Conservation (phyloP, 768 basidiomycete species). For the Mrakia gelida region DNA sequence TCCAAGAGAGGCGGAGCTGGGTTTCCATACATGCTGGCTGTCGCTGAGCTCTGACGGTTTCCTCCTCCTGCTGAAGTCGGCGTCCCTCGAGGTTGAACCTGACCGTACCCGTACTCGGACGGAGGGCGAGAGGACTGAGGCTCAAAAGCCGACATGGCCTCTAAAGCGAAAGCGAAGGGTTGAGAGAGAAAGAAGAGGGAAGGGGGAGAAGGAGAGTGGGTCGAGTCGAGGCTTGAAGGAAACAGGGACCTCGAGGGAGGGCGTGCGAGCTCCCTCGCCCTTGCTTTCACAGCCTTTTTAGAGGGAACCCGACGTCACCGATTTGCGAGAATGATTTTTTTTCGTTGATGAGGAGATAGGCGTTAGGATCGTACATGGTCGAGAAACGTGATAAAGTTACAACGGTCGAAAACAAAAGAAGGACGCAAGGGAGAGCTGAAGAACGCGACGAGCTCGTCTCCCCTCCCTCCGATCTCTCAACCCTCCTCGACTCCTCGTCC, state of each 20-base stretch:
- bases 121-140: not conserved
- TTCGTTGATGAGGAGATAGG: too few species aligned
- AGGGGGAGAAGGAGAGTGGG: not conserved
- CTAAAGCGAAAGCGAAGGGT: not conserved
- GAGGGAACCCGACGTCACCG: too few species aligned
- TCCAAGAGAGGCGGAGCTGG: slow-evolving; percentile 26
- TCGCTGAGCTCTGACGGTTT: slow-evolving; percentile 21
- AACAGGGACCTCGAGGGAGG: not conserved
- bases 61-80: slow-evolving; percentile 13
- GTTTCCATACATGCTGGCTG: slow-evolving; percentile 10
- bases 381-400: not conserved
- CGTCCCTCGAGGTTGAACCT: not conserved
- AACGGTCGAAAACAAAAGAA: not conserved
- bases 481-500: too few species aligned
- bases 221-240: not conserved
- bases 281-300: not conserved
- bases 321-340: too few species aligned
- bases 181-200: not conserved
- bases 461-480: too few species aligned
- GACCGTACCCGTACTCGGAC: slow-evolving; percentile 5
- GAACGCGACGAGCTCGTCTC: too few species aligned
- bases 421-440: not conserved
- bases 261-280: not conserved
- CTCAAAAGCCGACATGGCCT: slow-evolving; percentile 8
- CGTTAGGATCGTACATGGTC: not conserved